A percentile compares a stretch with the other conserved stretches of the same genome.
Conservation (phyloP, 768 basidiomycete genomes). For the Glaciozyma martinii region DNA sequence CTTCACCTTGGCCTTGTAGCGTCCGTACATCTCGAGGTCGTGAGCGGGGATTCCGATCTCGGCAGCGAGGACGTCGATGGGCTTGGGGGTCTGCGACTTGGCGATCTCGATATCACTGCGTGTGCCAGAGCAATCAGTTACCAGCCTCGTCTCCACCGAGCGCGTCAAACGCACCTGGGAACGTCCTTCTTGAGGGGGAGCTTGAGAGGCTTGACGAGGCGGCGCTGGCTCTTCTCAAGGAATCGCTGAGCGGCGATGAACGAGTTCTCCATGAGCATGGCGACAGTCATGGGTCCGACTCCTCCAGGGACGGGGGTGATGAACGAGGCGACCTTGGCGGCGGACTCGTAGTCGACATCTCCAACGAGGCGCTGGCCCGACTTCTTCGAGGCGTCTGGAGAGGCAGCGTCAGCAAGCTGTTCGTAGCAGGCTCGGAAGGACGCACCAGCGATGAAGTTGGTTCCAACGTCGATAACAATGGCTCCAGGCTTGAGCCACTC, state of each 20-base stretch:
- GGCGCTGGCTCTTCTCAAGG: slow-evolving; percentile 59
- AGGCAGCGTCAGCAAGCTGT: not conserved
- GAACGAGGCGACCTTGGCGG: slow-evolving; percentile 66
- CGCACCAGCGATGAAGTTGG: slow-evolving; percentile 83
- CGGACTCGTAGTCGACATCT: slow-evolving; percentile 79
- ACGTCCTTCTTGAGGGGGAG: slow-evolving; percentile 75
- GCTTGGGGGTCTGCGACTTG: slow-evolving; percentile 87
- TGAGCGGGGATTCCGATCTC: slow-evolving; percentile 79
- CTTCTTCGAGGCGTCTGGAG: slow-evolving; percentile 70
- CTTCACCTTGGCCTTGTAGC: slow-evolving; percentile 95
- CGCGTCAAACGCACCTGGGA: slow-evolving; percentile 47
- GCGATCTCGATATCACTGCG: slow-evolving; percentile 84
- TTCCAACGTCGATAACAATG: slow-evolving; percentile 94
- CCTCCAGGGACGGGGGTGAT: slow-evolving; percentile 99
- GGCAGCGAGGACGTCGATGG: slow-evolving; percentile 65
- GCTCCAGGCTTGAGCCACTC: slow-evolving; percentile 93
- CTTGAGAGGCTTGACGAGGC: slow-evolving; percentile 61
- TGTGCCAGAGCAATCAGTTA: not conserved
- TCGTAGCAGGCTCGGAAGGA: not conserved
- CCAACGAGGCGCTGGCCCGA: slow-evolving; percentile 92
- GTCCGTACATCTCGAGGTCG: slow-evolving; percentile 88
- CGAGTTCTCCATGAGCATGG: slow-evolving; percentile 94
- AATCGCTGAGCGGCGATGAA: slow-evolving; percentile 69
- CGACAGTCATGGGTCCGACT: slow-evolving; percentile 99
- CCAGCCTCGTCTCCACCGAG: not conserved